A percentile compares a stretch with the other conserved stretches of the same genome.
Conservation (phyloP, 768 basidiomycete genomes). For the Pleurotus sapidus region DNA sequence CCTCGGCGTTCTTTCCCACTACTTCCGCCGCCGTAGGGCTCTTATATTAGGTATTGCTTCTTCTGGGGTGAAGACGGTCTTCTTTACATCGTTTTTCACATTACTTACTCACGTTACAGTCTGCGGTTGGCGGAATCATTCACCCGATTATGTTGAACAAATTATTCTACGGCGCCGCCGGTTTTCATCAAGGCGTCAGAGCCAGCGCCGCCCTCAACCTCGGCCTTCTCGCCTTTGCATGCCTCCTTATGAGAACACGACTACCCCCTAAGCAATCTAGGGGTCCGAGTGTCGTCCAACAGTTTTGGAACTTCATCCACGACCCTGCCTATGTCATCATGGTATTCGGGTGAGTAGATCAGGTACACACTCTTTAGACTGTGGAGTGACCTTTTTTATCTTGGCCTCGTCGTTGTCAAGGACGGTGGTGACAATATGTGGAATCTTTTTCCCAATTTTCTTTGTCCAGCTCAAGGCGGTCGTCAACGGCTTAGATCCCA, state of each 20-base stretch:
- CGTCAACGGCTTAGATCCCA: conserved; percentile 38
- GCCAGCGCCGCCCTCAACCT: conserved; percentile 42
- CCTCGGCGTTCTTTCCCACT: conserved; percentile 44
- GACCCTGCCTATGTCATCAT: conserved; percentile 44
- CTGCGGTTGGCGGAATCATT: conserved; percentile 57
- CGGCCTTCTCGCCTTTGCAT: conserved; percentile 32
- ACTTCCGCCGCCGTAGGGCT: conserved; percentile 43
- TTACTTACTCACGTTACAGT: conserved; percentile 31
- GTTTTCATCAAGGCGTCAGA: conserved; percentile 53
- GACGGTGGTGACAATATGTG: not conserved
- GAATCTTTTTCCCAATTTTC: conserved; percentile 48
- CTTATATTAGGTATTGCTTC: conserved; percentile 50
- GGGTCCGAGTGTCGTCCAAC: conserved; percentile 22
- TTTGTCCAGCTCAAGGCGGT: conserved; percentile 55
- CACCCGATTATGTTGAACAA: conserved; percentile 66
- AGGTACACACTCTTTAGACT: not conserved
- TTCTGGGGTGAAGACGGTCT: conserved; percentile 33
- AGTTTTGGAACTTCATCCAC: conserved; percentile 30
- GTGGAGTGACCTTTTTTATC: not conserved
- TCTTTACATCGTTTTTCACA: conserved; percentile 13
- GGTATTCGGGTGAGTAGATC: conserved; percentile 34
- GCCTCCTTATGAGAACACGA: conserved; percentile 36
- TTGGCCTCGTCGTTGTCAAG: not conserved
- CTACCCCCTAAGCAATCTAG: conserved; percentile 33
- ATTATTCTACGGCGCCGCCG: conserved; percentile 40